Evolutionary conservation across 805 yeast genomes (phyloP).

Genomic region (Hanseniaspora pseudoguilliermondii): DNA sequence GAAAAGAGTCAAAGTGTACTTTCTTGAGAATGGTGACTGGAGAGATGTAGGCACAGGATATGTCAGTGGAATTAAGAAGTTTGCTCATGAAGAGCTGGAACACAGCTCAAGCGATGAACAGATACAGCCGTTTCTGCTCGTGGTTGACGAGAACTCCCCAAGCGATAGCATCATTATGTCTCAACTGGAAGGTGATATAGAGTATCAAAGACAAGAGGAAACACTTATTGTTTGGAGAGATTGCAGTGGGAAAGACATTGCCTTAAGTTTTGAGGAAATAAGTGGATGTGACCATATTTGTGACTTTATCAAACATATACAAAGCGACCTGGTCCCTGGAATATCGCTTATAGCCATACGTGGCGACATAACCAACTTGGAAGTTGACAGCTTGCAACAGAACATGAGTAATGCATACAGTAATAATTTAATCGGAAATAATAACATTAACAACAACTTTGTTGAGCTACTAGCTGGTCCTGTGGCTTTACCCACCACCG

Average conservation of each 20-base stretch:
- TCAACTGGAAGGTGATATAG: slow-evolving; percentile 57
- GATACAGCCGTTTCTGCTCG: slow-evolving; percentile 50
- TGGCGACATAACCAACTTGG: slow-evolving; percentile 8
- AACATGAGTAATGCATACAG: not conserved
- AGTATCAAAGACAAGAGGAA: slow-evolving; percentile 88
- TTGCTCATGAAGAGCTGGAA: slow-evolving; percentile 18
- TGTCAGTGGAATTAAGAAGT: slow-evolving; percentile 51
- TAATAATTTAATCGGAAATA: slow-evolving; percentile 32
- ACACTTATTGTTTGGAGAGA: slow-evolving; percentile 93
- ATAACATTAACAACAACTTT: slow-evolving; percentile 35
- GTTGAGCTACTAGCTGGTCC: slow-evolving; percentile 78
- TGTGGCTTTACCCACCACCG: slow-evolving; percentile 46
- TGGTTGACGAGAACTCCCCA: slow-evolving; percentile 54
- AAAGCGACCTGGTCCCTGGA: slow-evolving; percentile 45
- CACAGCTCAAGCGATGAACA: not conserved
- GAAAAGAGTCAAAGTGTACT: slow-evolving; percentile 82
- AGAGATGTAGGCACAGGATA: slow-evolving; percentile 85
- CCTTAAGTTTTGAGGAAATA: slow-evolving; percentile 82
- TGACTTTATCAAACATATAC: slow-evolving; percentile 62
- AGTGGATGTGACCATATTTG: slow-evolving; percentile 78
- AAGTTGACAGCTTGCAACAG: not conserved
- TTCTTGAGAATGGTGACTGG: slow-evolving; percentile 74
- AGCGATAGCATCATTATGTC: slow-evolving; percentile 50
- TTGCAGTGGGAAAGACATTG: slow-evolving; percentile 55
- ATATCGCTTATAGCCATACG: slow-evolving; percentile 54